Conservation (phyloP, 257 asterid genomes). For the Verbena officinalis region DNA sequence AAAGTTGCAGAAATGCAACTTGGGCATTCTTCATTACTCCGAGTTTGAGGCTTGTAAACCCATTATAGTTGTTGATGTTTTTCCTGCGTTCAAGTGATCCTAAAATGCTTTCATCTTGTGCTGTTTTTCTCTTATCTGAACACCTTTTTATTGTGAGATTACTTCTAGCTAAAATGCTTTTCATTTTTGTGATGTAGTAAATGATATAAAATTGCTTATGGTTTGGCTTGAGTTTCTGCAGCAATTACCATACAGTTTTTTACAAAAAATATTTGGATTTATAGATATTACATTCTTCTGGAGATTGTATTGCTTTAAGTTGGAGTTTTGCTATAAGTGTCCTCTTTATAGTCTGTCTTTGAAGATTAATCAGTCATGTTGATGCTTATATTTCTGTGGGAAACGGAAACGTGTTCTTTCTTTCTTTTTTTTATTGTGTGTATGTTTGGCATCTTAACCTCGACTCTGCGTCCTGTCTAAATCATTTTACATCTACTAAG, state of each 20-base stretch:
- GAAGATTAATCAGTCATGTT: background rate
- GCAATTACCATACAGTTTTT: too few relatives aligned
- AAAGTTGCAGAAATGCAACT: slow-evolving; percentile 1
- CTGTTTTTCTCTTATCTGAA: background rate
- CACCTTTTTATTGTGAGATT: background rate
- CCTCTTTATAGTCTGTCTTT: background rate
- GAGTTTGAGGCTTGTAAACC: background rate
- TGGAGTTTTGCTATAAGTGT: background rate
- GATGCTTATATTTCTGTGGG: background rate
- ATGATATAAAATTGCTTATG: background rate
- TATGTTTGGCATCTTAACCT: background rate
- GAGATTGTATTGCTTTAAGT: slow-evolving; percentile 1
- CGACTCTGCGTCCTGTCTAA: background rate
- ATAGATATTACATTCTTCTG: background rate
- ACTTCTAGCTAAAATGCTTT: background rate
- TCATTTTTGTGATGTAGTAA: background rate
- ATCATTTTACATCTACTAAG: background rate
- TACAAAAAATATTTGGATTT: background rate
- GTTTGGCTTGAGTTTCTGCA: background rate
- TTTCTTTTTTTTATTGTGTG: background rate
- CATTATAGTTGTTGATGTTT: background rate
- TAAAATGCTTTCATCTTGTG: slow-evolving; percentile 1
- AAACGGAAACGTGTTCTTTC: background rate
- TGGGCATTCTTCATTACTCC: background rate
- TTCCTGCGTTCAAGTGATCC: background rate